These are phyloP conservation scores for Yamadazyma songkhlaensis DNA, from an alignment of 1,139 yeast genomes.

Conservation along the genomic window DNA sequence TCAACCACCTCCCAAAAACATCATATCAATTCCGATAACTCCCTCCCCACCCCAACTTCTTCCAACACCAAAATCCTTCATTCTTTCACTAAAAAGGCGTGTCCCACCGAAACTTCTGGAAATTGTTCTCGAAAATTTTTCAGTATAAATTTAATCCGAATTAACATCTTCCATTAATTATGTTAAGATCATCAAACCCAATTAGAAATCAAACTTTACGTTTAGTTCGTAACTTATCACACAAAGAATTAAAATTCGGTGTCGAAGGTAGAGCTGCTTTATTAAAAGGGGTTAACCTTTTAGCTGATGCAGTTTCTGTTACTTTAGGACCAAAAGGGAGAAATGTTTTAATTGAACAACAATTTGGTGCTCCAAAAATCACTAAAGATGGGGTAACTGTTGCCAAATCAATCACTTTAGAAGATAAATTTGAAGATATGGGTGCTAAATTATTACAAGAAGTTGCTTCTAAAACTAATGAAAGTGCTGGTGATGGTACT, in stretches of 20 bases:
- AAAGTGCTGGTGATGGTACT: conserved; percentile 99
- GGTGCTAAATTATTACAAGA: conserved; percentile 97
- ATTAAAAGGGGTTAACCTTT: conserved; percentile 90
- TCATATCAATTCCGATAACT: not conserved
- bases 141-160: conserved; percentile 6
- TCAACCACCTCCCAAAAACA: not conserved
- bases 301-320: conserved; percentile 96
- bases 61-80: not conserved
- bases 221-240: conserved; percentile 63
- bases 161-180: conserved; percentile 13
- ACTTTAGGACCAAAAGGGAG: conserved; percentile 99
- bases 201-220: conserved; percentile 38
- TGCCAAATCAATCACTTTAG: conserved; percentile 80
- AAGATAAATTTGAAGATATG: conserved; percentile 94
- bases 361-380: conserved; percentile 96
- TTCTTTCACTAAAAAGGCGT: not conserved
- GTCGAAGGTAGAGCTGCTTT: conserved; percentile 98
- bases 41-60: not conserved
- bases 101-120: conserved; percentile 16
- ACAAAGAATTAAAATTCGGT: conserved; percentile 96
- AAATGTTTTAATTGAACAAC: conserved; percentile 95
- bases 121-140: conserved; percentile 13
- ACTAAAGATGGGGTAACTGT: conserved; percentile 99
- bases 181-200: conserved; percentile 59
- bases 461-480: conserved; percentile 97